Evolutionary conservation across 345 rosid genomes (phyloP).

Genomic region (Alliaria petiolata): DNA sequence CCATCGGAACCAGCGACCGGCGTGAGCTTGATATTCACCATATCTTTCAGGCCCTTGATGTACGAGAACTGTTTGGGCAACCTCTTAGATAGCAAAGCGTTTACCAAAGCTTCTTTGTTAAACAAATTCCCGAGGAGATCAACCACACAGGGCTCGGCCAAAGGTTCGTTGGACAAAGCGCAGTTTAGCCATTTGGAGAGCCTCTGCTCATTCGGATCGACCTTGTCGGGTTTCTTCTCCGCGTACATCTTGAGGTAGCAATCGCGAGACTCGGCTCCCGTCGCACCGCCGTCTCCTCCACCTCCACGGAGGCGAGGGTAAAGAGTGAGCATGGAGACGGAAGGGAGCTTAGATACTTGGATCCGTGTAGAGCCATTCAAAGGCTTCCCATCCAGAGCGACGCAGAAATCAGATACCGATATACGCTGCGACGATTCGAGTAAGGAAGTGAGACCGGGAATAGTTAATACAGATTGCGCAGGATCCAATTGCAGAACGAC

Average conservation of each 20-base stretch:
- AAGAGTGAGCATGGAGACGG: constrained; percentile 56
- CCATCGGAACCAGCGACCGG: constrained; percentile 48
- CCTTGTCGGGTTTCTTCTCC: constrained; percentile 85
- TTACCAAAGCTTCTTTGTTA: constrained; percentile 76
- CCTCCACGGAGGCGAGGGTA: constrained; percentile 66
- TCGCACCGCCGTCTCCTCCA: constrained; percentile 99
- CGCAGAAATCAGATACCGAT: constrained; percentile 40
- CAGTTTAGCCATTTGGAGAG: constrained; percentile 87
- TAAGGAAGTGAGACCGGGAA: constrained; percentile 36
- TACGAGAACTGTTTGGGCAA: constrained; percentile 66
- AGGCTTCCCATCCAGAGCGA: constrained; percentile 58
- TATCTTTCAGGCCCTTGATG: constrained; percentile 81
- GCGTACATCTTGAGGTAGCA: constrained; percentile 98
- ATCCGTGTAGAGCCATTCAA: constrained; percentile 44
- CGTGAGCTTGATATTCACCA: constrained; percentile 60
- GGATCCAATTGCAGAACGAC: constrained; percentile 44
- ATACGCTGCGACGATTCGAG: constrained; percentile 16
- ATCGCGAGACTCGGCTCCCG: constrained; percentile 94
- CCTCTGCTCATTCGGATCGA: constrained; percentile 89
- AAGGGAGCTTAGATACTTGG: constrained; percentile 39
- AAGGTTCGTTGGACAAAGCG: constrained; percentile 73
- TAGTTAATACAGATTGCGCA: constrained; percentile 37
- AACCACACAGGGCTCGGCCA: constrained; percentile 75
- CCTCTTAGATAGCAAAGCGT: constrained; percentile 63
- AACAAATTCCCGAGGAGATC: constrained; percentile 83